These are phyloP conservation scores for Exophiala calicioides DNA, from an alignment of 2,329 filamentous ascomycete species.

Conservation along the genomic window DNA sequence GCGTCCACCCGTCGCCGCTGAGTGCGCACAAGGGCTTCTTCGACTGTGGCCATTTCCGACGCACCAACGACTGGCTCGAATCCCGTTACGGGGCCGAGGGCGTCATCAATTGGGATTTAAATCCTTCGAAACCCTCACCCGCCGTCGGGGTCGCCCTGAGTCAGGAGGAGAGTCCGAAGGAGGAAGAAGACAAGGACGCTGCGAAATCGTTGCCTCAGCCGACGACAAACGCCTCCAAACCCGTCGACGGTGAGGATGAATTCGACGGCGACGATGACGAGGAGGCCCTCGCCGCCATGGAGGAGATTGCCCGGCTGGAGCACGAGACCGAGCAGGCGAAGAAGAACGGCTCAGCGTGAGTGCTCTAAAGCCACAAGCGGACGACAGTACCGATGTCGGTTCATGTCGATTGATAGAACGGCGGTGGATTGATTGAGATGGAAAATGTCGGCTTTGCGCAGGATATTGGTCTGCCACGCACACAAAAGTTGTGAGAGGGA, in stretches of 20 bases:
- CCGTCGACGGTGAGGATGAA: no score
- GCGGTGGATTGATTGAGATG: no score
- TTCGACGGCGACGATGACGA: slow-evolving; percentile 43
- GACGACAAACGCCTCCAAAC: no score
- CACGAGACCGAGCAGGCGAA: slow-evolving; percentile 14
- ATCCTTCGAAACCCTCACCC: slow-evolving; percentile 35
- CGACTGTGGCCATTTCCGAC: slow-evolving; percentile 76
- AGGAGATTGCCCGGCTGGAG: slow-evolving; percentile 37
- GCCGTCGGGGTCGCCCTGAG: slow-evolving; percentile 12
- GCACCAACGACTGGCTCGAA: slow-evolving; percentile 82
- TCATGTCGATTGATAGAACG: no score
- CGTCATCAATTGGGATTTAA: slow-evolving; percentile 80
- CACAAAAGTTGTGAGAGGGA: no score
- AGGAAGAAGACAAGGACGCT: slow-evolving; percentile 32
- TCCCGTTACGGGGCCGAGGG: slow-evolving; percentile 75
- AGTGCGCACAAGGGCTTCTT: slow-evolving; percentile 82
- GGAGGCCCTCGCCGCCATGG: slow-evolving; percentile 44
- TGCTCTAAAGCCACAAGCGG: no score
- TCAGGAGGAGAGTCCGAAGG: slow-evolving; percentile 15
- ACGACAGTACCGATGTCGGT: not conserved
- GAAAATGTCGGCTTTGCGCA: no score
- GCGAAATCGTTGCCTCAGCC: no score
- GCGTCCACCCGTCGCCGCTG: slow-evolving; percentile 90
- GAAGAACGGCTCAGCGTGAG: no score
- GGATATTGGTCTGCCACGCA: no score